Base-by-base conservation (phyloP, 257 asterid genomes). In the Paraleonurus japonicus region DNA sequence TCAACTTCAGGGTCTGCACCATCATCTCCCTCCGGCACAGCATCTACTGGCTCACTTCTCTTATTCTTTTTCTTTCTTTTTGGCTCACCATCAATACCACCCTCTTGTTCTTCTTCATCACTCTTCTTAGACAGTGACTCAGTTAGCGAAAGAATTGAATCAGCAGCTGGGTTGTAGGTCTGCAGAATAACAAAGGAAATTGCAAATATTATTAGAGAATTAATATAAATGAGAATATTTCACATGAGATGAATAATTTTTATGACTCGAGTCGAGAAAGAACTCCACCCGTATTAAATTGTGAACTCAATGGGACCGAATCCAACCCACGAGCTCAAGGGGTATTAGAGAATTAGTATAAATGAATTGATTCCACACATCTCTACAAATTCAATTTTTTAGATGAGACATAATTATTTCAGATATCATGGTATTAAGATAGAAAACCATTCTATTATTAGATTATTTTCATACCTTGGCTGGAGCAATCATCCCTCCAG, bases 111-210 rank as follows among this genome's bases (percentile, higher is more conserved):
- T 33, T 30, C 75, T 39, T 70, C 77, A 65, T 51, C 15, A 65
- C 33, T 85, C 17, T 72, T 74, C 69, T 83, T 70, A 39, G 83
- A 65, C n/a, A 73, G 70, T 26, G 84, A 65, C 70, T 76, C 84
- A 19, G 83, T 68, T 1, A 67, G 85, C 30, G 87, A 87, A 32
- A 87, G 81, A 48, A 85, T 33, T 16, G 95, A 79, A 72, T 89
- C 97, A 0, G 95, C 90, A 22, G 95, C 79, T 35, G 96, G 89
- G 67, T 91, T 91, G 88, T 87, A 91, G 1, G 78, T 81, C 95
- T 89, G 85, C 76, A 74, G 3, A 79, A 50, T 26, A 66, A 5
- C 2, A 10, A 57, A 57, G 4, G 61, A 13, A 23, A 55, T 12
- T 11, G 35, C 0, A 1, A 1, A 17, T 16, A 45, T n/a, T n/a